These are phyloP conservation scores for Spatholobus suberectus DNA, from an alignment of 306 rosid species.

Conservation along the genomic window DNA sequence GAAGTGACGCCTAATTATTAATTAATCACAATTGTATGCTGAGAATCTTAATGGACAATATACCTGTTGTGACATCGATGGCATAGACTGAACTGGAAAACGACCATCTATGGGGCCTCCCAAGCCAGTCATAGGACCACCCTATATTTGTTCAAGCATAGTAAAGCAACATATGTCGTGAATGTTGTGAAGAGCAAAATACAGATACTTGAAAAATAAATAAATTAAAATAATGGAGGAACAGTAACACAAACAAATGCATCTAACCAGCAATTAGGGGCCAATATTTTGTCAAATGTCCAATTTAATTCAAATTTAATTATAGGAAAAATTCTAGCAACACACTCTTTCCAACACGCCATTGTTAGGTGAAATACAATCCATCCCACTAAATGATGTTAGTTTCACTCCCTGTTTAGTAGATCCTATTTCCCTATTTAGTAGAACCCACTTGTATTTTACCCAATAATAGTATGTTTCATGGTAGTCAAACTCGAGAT, in stretches of 20 bases:
- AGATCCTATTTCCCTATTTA: neutral
- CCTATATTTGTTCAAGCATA: conserved; percentile 52
- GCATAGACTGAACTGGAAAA: conserved; percentile 47
- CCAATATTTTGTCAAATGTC: neutral
- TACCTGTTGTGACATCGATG: conserved; percentile 73
- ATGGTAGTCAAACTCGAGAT: neutral
- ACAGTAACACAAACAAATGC: neutral
- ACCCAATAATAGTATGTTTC: neutral
- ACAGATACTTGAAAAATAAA: neutral
- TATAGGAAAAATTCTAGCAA: neutral
- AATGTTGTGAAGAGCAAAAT: conserved; percentile 8
- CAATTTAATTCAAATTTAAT: neutral
- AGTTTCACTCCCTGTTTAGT: neutral
- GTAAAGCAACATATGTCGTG: conserved; percentile 31
- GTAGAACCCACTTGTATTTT: neutral
- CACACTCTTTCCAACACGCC: neutral
- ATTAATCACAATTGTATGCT: conserved; percentile 7
- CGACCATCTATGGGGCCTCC: conserved; percentile 62
- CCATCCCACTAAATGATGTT: neutral
- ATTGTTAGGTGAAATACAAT: neutral
- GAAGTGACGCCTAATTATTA: conserved; percentile 31
- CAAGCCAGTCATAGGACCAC: conserved; percentile 60
- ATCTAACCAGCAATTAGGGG: conserved; percentile 3
- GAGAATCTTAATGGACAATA: neutral
- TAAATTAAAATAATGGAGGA: neutral